Conservation (phyloP, 2,329 filamentous ascomycete genomes). For the Talaromyces marneffei region DNA sequence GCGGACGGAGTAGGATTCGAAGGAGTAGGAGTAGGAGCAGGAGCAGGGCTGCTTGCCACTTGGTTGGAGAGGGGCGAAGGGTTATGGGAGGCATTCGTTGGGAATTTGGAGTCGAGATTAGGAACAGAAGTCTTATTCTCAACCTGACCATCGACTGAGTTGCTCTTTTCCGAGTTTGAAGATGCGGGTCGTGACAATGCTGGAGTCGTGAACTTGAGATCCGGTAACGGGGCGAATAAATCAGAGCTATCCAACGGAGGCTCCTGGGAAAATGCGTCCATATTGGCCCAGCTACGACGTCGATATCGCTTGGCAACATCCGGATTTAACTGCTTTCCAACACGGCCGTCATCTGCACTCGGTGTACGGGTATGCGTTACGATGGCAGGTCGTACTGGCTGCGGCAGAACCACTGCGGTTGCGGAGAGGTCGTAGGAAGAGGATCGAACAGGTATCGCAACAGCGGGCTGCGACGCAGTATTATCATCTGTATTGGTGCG, state of each 20-base stretch:
- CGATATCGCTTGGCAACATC: constrained; percentile 72
- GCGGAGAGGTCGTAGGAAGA: constrained; percentile 37
- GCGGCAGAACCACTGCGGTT: constrained; percentile 32
- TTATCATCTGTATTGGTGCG: constrained; percentile 48
- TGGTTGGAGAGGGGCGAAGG: constrained; percentile 72
- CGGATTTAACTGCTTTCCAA: constrained; percentile 43
- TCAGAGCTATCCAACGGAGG: constrained; percentile 28
- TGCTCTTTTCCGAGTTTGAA: constrained; percentile 42
- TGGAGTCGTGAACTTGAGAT: constrained; percentile 29
- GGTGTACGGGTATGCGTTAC: constrained; percentile 52
- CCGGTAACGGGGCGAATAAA: constrained; percentile 28
- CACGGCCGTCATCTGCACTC: constrained; percentile 64
- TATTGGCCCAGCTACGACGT: constrained; percentile 73
- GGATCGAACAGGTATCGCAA: constrained; percentile 10
- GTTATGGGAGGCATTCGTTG: constrained; percentile 21
- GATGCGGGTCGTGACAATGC: constrained; percentile 29
- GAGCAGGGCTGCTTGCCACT: constrained; percentile 53
- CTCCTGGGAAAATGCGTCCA: constrained; percentile 42
- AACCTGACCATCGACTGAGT: constrained; percentile 56
- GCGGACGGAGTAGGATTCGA: not conserved
- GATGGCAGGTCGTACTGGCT: constrained; percentile 27
- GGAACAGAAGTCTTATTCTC: constrained; percentile 13
- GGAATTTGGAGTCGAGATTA: constrained; percentile 38
- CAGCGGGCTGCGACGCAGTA: constrained; percentile 17
- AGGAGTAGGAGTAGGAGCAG: constrained; percentile 10